Conservation (phyloP, 805 yeast genomes). For the Lipomyces starkeyi region DNA sequence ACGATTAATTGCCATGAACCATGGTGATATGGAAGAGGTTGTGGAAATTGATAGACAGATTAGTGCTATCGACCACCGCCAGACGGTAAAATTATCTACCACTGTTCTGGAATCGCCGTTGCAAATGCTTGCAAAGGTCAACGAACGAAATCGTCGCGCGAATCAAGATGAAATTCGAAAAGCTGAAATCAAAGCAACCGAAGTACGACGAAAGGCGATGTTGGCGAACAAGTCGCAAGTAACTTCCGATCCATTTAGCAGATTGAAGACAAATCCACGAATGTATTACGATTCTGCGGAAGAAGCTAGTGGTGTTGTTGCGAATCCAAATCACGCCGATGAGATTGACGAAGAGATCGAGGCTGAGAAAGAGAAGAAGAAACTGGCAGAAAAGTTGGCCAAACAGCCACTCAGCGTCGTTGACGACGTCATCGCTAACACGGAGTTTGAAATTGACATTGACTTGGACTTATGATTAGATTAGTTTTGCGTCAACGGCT, state of each 20-base stretch:
- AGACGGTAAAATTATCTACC: slow-evolving; percentile 7
- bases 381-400: slow-evolving; percentile 38
- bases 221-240: slow-evolving; percentile 37
- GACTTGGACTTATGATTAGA: slow-evolving; percentile 34
- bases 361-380: slow-evolving; percentile 55
- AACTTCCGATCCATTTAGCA: slow-evolving; percentile 78
- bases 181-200: slow-evolving; percentile 74
- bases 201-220: slow-evolving; percentile 51
- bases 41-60: slow-evolving; percentile 46
- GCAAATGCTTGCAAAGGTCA: slow-evolving; percentile 68
- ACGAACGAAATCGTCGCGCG: slow-evolving; percentile 81
- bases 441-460: slow-evolving; percentile 49
- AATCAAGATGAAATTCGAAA: slow-evolving; percentile 77
- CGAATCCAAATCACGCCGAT: slow-evolving; percentile 62
- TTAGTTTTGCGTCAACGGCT: slow-evolving; percentile 1
- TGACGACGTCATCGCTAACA: slow-evolving; percentile 49
- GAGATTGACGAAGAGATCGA: slow-evolving; percentile 51
- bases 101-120: slow-evolving; percentile 31
- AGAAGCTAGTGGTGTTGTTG: slow-evolving; percentile 52
- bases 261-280: slow-evolving; percentile 86
- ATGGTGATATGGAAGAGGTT: slow-evolving; percentile 45
- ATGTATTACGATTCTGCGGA: slow-evolving; percentile 66
- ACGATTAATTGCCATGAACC: slow-evolving; percentile 71
- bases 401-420: slow-evolving; percentile 39
- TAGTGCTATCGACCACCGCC: slow-evolving; percentile 40